Percentiles rank a stretch among this genome's conserved stretches.
Conservation (phyloP, 192 early-diverging fungal species). For the Mortierella hygrophila region DNA sequence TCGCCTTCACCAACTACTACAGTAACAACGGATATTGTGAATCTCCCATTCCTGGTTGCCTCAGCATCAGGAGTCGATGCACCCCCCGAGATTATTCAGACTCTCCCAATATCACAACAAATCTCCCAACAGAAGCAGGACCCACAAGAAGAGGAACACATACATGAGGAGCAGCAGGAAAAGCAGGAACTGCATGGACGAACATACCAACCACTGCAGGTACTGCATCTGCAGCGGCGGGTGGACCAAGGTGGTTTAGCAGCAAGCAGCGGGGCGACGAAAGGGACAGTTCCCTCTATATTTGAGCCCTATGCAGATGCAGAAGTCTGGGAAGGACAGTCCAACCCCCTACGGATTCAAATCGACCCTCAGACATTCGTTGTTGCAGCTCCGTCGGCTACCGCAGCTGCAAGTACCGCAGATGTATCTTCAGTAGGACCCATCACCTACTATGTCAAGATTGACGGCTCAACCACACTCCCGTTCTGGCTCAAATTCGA, state of each 20-base stretch:
- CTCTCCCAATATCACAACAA: background rate
- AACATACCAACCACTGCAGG: background rate
- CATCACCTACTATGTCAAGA: slow-evolving; percentile 4
- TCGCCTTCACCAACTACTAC: background rate
- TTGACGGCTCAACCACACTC: slow-evolving; percentile 6
- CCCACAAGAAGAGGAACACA: background rate
- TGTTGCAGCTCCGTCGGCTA: background rate
- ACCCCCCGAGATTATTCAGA: background rate
- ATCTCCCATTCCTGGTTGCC: background rate
- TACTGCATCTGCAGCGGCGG: background rate
- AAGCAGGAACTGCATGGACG: background rate
- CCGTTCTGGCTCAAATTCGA: slow-evolving; percentile 18
- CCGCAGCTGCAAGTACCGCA: background rate
- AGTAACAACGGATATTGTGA: background rate
- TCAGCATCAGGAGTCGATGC: background rate
- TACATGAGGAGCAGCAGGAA: background rate
- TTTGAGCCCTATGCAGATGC: background rate
- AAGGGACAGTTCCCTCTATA: background rate
- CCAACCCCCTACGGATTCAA: background rate
- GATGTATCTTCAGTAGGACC: slow-evolving; percentile 1
- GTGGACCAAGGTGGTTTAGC: background rate
- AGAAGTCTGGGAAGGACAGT: slow-evolving; percentile 15
- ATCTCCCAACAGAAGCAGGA: background rate
- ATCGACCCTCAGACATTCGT: slow-evolving; percentile 14
- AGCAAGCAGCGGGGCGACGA: background rate